Percentiles rank a stretch among this genome's conserved stretches.
These are phyloP conservation scores for Areca catechu DNA, from an alignment of 176 grass and related monocot species.

Conservation along the genomic window DNA sequence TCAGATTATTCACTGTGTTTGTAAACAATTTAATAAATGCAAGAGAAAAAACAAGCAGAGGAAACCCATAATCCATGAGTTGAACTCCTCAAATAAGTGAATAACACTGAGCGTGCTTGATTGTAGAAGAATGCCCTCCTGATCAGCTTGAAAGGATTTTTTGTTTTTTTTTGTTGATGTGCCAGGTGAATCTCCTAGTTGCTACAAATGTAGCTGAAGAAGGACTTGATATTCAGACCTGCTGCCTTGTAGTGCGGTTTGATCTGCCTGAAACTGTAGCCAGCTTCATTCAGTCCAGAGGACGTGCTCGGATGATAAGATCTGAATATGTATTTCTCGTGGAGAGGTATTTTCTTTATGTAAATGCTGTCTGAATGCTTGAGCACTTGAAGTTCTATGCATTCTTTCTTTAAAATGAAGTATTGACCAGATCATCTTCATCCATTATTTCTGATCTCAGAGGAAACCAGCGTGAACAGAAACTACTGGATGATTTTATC, in stretches of 20 bases:
- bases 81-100: no score
- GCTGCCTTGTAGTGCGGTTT: slow-evolving; percentile 89
- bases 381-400: slow-evolving; percentile 5
- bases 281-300: slow-evolving; percentile 91
- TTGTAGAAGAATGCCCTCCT: no score
- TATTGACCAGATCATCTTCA: not conserved
- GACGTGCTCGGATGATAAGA: slow-evolving; percentile 75
- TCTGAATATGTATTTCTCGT: slow-evolving; percentile 80
- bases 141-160: not conserved
- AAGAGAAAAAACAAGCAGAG: no score
- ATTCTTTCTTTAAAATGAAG: slow-evolving; percentile 2
- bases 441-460: slow-evolving; percentile 29
- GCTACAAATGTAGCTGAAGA: slow-evolving; percentile 97
- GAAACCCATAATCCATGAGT: no score
- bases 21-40: no score
- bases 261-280: slow-evolving; percentile 91
- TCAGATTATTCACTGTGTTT: no score
- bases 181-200: slow-evolving; percentile 89
- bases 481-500: slow-evolving; percentile 61
- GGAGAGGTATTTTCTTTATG: slow-evolving; percentile 46
- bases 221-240: slow-evolving; percentile 95
- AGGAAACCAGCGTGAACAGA: slow-evolving; percentile 61
- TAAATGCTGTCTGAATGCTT: slow-evolving; percentile 5
- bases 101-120: no score
- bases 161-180: slow-evolving; percentile 14